Evolutionary conservation across 495 filamentous ascomycete species (phyloP), one percentile per base, ranked within the genome.

Genomic region (Neurospora intermedia): DNA sequence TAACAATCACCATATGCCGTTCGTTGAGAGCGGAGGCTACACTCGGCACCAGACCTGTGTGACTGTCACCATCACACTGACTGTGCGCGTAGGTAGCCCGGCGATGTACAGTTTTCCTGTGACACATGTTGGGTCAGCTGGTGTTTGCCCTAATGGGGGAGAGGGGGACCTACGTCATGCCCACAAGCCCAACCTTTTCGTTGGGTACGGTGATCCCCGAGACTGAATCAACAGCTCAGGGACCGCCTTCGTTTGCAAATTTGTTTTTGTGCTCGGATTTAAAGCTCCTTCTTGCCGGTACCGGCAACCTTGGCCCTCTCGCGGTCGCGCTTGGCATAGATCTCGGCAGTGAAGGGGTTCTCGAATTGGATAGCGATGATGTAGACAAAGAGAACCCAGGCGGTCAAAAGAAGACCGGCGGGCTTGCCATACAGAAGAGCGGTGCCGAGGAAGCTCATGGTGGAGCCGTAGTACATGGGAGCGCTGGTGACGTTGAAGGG

Each of bases 391-490:
- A 92, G 88, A 35, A 98, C 96, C 83, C 90, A 83, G 7, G 81
- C 83, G 0, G 94, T 93, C 80, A 98, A 80, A 69, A 93, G 80
- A 46, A 98, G 75, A 6, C 96, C 96, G 2, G 96, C 96, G 3
- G 94, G 95, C 82, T 93, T 94, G 73, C 93, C 96, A 77, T 91
- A 93, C 79, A 93, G 87, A 27, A 99, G 83, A n/a, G 96, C 94
- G 40, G 91, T 91, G 20, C 93, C 96, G 46, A 97, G 82, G 83
- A 99, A 99, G 83, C 90, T 93, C 87, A 97, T 85, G 69, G 96
- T 94, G 73, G 91, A 93, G 39, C 96, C 96, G 84, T 93, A 92
- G 85, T 99, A 99, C 96, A 99, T 99, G 48, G 96, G 96, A 45
- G 94, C 92, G 74, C 89, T 89, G 38, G 91, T 95, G 70, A 98